Conservation (phyloP, 805 yeast species). For the Yamadazyma endophytica region DNA sequence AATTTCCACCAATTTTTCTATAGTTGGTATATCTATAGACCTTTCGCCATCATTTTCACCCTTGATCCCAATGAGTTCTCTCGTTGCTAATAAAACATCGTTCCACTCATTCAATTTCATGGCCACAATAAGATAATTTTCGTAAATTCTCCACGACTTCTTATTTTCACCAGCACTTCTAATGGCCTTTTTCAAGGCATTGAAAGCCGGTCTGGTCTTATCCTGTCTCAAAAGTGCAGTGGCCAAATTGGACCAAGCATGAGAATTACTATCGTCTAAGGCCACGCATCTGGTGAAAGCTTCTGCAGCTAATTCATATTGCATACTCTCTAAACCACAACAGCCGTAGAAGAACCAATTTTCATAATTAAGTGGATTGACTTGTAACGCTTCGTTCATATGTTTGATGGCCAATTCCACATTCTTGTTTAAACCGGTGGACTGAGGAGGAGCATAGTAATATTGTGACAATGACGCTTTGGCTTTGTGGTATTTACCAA, state of each 20-base stretch:
- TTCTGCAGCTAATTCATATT: constrained; percentile 77
- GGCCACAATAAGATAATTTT: constrained; percentile 79
- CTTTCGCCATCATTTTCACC: constrained; percentile 56
- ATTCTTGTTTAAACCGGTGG: constrained; percentile 49
- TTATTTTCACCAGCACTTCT: constrained; percentile 60
- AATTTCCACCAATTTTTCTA: constrained; percentile 68
- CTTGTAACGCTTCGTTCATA: constrained; percentile 67
- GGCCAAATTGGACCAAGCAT: constrained; percentile 90
- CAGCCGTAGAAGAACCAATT: constrained; percentile 95
- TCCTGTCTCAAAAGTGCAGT: constrained; percentile 65
- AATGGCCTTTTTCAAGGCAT: constrained; percentile 78
- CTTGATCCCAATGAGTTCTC: constrained; percentile 54
- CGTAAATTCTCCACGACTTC: constrained; percentile 87
- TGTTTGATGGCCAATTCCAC: constrained; percentile 55
- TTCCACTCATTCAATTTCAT: constrained; percentile 82
- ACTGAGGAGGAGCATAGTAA: constrained; percentile 61
- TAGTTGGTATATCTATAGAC: constrained; percentile 68
- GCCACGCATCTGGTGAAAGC: constrained; percentile 91
- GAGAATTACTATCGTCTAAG: constrained; percentile 72
- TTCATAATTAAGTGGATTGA: constrained; percentile 69
- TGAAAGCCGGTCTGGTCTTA: constrained; percentile 73
- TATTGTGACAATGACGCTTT: constrained; percentile 77
- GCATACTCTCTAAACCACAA: constrained; percentile 69
- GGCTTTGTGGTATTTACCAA: constrained; percentile 79
- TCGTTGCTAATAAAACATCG: constrained; percentile 76